phyloP scores from a whole-genome alignment of 2,329 filamentous ascomycete species.

The Ophiosphaerella korrae region DNA sequence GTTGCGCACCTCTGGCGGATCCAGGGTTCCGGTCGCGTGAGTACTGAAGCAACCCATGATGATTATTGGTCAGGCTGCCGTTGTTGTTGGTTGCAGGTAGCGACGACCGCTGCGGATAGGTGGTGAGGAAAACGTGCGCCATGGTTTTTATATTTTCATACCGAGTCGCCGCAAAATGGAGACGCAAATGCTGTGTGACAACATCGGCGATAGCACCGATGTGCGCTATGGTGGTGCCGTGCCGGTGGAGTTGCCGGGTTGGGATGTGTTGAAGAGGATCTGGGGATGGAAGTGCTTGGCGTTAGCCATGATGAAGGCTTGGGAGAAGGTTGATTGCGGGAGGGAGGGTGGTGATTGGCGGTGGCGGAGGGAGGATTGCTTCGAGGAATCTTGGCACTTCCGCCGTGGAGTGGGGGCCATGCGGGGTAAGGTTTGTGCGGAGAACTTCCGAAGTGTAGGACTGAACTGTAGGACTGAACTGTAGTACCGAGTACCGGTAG shows the following conservation, averaged over 20 bases:
- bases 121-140: not conserved
- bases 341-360: conserved; percentile 12
- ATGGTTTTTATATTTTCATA: conserved; percentile 6
- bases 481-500: no score
- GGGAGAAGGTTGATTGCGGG: conserved; percentile 17
- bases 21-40: conserved; percentile 40
- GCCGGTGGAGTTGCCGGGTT: conserved; percentile 18
- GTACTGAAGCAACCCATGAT: conserved; percentile 35
- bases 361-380: conserved; percentile 9
- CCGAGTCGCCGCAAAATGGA: not conserved
- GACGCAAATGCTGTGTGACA: conserved; percentile 2
- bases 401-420: conserved; percentile 10
- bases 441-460: not conserved
- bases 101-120: not conserved
- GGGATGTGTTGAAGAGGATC: conserved; percentile 21
- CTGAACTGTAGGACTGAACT: no score
- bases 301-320: conserved; percentile 21
- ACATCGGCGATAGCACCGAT: conserved; percentile 8
- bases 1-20: conserved; percentile 44
- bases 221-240: conserved; percentile 4
- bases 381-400: conserved; percentile 14
- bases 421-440: conserved; percentile 17
- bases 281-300: conserved; percentile 25
- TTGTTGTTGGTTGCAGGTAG: not conserved
- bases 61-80: not conserved